These are phyloP conservation scores for Fagus sylvatica DNA, from an alignment of 306 rosid species.

Conservation along the genomic window DNA sequence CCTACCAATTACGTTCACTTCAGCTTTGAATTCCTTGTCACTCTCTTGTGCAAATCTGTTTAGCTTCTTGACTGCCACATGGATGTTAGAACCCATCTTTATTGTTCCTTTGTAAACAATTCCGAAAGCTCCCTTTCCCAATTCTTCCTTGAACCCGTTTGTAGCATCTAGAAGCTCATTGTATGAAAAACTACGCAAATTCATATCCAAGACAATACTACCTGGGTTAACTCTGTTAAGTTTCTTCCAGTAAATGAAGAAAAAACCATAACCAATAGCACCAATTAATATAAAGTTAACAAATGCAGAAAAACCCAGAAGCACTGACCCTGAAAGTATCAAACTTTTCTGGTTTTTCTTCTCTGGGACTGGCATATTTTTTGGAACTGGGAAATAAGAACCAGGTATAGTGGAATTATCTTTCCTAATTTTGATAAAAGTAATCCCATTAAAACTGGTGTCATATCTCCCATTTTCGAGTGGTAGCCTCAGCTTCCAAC, in stretches of 20 bases:
- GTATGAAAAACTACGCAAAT: conserved; percentile 14
- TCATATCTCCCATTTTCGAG: conserved; percentile 42
- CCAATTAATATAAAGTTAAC: conserved; percentile 19
- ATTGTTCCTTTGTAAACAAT: not conserved
- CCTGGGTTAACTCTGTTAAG: not conserved
- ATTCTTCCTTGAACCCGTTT: not conserved
- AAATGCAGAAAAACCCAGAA: conserved; percentile 30
- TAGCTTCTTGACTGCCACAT: conserved; percentile 27
- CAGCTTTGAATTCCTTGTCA: too few species aligned
- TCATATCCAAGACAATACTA: conserved; percentile 6
- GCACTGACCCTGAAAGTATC: conserved; percentile 18
- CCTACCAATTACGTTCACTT: too few species aligned
- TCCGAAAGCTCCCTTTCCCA: not conserved
- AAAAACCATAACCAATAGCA: conserved; percentile 9
- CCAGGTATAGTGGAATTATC: not conserved
- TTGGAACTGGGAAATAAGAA: not conserved
- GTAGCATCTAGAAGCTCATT: not conserved
- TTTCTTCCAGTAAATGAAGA: conserved; percentile 9
- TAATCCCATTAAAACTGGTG: not conserved
- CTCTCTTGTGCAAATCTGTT: not conserved
- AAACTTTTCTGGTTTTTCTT: conserved; percentile 10
- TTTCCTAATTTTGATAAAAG: conserved; percentile 15
- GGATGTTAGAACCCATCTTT: not conserved
- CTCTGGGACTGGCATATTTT: too few species aligned
- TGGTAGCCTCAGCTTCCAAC: conserved; percentile 50